phyloP scores from a whole-genome alignment of 2,329 filamentous ascomycete genomes.

The Beauveria bassiana region DNA sequence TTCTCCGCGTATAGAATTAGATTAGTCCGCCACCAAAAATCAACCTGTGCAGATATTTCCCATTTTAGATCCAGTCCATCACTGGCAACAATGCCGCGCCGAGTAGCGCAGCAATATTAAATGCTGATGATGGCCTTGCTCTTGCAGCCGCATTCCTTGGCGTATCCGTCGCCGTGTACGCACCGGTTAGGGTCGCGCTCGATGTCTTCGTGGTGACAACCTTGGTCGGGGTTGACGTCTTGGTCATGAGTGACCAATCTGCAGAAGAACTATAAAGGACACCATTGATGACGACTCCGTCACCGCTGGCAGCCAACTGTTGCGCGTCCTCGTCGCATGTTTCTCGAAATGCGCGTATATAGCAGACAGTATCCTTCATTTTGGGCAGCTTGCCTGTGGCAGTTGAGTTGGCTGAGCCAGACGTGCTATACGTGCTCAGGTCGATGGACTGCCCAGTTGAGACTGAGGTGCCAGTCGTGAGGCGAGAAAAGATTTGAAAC shows the following conservation, averaged over 20 bases:
- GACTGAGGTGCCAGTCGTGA: constrained; percentile 47
- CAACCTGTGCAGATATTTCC: background rate
- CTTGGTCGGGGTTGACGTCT: constrained; percentile 15
- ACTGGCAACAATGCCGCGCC: background rate
- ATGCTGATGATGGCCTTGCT: background rate
- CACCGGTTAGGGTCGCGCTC: constrained; percentile 22
- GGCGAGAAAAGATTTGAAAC: constrained; percentile 53
- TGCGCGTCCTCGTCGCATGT: constrained; percentile 47
- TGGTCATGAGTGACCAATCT: constrained; percentile 33
- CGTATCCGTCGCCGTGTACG: constrained; percentile 29
- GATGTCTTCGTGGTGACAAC: constrained; percentile 16
- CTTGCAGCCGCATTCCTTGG: constrained; percentile 16
- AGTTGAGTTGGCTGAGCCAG: constrained; percentile 50
- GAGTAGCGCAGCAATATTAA: background rate
- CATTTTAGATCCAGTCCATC: background rate
- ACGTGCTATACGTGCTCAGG: constrained; percentile 45
- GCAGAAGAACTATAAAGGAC: constrained; percentile 39
- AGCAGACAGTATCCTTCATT: constrained; percentile 49
- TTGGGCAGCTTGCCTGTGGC: constrained; percentile 44
- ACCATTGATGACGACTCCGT: constrained; percentile 53
- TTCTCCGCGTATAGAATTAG: background rate
- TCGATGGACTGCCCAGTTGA: constrained; percentile 47
- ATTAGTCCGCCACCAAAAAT: background rate
- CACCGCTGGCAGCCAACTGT: constrained; percentile 36
- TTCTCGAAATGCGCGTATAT: constrained; percentile 40